Percentiles rank a stretch among this genome's conserved stretches.
These are phyloP conservation scores for Picea abies DNA, from an alignment of 83 land plant genomes.

Conservation along the genomic window DNA sequence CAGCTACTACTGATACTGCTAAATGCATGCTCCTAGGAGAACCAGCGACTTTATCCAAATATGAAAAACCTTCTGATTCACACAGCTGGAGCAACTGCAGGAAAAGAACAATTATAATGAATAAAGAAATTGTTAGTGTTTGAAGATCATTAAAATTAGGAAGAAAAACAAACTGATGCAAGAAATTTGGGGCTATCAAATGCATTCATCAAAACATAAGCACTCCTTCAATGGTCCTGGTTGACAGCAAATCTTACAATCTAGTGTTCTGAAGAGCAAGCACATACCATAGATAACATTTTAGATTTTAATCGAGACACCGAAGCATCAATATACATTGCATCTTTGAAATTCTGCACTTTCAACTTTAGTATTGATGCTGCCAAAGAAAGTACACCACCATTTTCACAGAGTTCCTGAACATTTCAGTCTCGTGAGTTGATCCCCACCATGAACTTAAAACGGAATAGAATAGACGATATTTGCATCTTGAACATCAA, in stretches of 20 bases:
- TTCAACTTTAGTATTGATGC: constrained; percentile 57
- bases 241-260: neutral
- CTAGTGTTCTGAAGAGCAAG: neutral
- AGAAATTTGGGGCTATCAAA: neutral
- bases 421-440: neutral
- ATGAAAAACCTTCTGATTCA: constrained; percentile 82
- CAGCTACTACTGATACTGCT: constrained; percentile 65
- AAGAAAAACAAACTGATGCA: neutral
- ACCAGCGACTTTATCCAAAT: constrained; percentile 85
- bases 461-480: neutral
- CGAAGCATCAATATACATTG: constrained; percentile 44
- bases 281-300: constrained; percentile 73
- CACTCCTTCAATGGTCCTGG: neutral
- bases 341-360: constrained; percentile 36
- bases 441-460: neutral
- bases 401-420: constrained; percentile 79
- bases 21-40: constrained; percentile 60
- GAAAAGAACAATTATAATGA: constrained; percentile 9
- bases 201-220: neutral
- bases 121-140: neutral
- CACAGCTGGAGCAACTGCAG: constrained; percentile 82
- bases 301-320: constrained; percentile 82
- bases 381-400: constrained; percentile 72
- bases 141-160: neutral
- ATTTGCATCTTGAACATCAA: constrained; percentile 1